Conservation (phyloP, 108 stramenopile genomes). For the Skeletonema costatum region DNA sequence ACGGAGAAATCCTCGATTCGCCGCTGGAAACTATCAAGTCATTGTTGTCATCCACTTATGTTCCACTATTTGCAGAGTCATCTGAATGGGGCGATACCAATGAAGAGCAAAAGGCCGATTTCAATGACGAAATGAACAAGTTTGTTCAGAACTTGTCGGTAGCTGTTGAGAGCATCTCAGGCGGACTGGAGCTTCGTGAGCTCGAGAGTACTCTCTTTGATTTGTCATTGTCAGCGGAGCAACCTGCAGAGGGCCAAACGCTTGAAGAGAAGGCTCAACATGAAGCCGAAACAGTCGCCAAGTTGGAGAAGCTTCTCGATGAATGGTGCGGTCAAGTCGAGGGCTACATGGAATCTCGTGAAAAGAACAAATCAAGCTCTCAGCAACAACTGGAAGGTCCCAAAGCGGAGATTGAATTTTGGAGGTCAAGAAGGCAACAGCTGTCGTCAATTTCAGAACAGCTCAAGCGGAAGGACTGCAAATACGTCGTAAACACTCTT, state of each 20-base stretch:
- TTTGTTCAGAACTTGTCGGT: conserved; percentile 70
- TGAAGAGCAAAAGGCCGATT: conserved; percentile 72
- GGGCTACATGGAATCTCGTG: conserved; percentile 60
- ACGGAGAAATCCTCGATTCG: conserved; percentile 70
- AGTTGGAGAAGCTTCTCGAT: conserved; percentile 77
- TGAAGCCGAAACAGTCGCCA: conserved; percentile 63
- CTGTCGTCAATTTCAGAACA: conserved; percentile 88
- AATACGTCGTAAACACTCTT: conserved; percentile 69
- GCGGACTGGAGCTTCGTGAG: conserved; percentile 71
- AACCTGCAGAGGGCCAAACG: conserved; percentile 26
- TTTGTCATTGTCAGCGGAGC: conserved; percentile 8
- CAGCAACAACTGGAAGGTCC: conserved; percentile 66
- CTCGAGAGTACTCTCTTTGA: conserved; percentile 50
- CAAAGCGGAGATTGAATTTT: conserved; percentile 82
- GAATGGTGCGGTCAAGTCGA: conserved; percentile 91
- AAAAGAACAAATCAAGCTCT: conserved; percentile 2
- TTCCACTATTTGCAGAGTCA: conserved; percentile 63
- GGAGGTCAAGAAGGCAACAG: conserved; percentile 86
- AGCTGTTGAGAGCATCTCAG: conserved; percentile 68
- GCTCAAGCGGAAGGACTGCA: conserved; percentile 80
- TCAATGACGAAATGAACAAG: conserved; percentile 65
- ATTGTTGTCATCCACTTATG: conserved; percentile 60
- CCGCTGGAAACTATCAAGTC: conserved; percentile 75
- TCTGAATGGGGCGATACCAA: conserved; percentile 81
- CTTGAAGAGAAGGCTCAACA: conserved; percentile 28